Base-by-base conservation (phyloP, 176 grass and related monocot genomes). In the Carex myosuroides region DNA sequence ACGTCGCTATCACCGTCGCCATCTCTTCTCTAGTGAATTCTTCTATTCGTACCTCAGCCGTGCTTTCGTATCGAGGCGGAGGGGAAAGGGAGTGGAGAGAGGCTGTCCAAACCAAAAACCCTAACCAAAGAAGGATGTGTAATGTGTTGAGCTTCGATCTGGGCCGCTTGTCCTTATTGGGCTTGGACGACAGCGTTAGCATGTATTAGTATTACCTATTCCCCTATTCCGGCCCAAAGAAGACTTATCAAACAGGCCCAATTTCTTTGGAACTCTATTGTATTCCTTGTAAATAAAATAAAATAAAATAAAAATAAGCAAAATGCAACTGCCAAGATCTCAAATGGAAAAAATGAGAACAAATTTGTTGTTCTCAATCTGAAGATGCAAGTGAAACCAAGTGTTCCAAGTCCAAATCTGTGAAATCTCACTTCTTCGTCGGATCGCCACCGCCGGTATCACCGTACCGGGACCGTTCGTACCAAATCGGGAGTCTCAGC, bases 1-100 rank as follows among this genome's bases (percentile, higher is more conserved):
- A 92, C 9, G 93, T 99, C 71, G 90, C 82, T 33, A 95, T 89
- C 63, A 98, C 87, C 29, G 93, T 93, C 67, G 93, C 87, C 96
- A 95, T 98, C 4, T 77, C 56, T 46, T 14, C 8, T 55, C 58
- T 62, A 18, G 5, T 14, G 13, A 77, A 7, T 60, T 64, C 21
- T 60, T 20, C 50, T 69, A 44, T 30, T 29, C 14, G 79, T 59
- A 79, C 56, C 4, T 79, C 14, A 6, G 67, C 13, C 64, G 60
- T 20, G 89, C 54, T 52, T 53, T 77, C 44, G 82, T 71, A 68
- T 88, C 83, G 86, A 88, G 82, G 70, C 26, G 26, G 35, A 77
- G 62, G 55, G 2, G 33, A 70, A 26, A 61, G 16, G 22, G 37
- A 54, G 80, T 24, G 55, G 58, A 63, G 60, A 24, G 62, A 81